Evolutionary conservation across 2,329 filamentous ascomycete species (phyloP).

Genomic region (Mariannaea sp.): DNA sequence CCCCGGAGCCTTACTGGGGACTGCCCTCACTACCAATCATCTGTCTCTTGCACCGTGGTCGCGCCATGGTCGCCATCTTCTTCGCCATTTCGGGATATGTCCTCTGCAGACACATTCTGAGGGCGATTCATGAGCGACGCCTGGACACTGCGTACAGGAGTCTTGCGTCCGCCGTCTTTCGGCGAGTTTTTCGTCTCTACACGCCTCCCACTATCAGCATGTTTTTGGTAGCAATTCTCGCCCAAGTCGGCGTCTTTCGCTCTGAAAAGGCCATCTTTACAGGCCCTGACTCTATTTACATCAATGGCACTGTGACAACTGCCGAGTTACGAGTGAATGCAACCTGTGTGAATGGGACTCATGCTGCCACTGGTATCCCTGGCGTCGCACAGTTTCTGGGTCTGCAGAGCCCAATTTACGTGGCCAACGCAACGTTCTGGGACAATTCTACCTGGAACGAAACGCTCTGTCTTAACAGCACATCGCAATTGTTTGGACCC

Average conservation of each 20-base stretch:
- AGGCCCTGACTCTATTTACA: constrained; percentile 46
- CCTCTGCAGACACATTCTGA: constrained; percentile 45
- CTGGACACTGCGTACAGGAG: constrained; percentile 44
- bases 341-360: constrained; percentile 39
- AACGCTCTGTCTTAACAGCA: constrained; percentile 43
- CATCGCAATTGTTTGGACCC: constrained; percentile 38
- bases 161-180: constrained; percentile 45
- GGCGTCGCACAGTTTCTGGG: constrained; percentile 40
- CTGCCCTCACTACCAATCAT: constrained; percentile 46
- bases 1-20: constrained; percentile 42
- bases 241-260: constrained; percentile 45
- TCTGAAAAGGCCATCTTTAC: constrained; percentile 44
- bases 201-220: constrained; percentile 48
- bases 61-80: constrained; percentile 50
- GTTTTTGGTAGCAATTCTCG: constrained; percentile 46
- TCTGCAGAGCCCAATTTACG: constrained; percentile 35
- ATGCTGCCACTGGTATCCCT: constrained; percentile 32
- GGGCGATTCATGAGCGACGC: constrained; percentile 44
- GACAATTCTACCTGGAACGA: constrained; percentile 38
- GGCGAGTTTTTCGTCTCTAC: constrained; percentile 47
- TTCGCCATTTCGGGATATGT: constrained; percentile 52
- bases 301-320: constrained; percentile 45
- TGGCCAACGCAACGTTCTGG: constrained; percentile 40
- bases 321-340: constrained; percentile 13
- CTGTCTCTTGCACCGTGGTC: constrained; percentile 47